Evolutionary conservation across 768 basidiomycete species (phyloP).

Genomic region (Tulasnella sp.): DNA sequence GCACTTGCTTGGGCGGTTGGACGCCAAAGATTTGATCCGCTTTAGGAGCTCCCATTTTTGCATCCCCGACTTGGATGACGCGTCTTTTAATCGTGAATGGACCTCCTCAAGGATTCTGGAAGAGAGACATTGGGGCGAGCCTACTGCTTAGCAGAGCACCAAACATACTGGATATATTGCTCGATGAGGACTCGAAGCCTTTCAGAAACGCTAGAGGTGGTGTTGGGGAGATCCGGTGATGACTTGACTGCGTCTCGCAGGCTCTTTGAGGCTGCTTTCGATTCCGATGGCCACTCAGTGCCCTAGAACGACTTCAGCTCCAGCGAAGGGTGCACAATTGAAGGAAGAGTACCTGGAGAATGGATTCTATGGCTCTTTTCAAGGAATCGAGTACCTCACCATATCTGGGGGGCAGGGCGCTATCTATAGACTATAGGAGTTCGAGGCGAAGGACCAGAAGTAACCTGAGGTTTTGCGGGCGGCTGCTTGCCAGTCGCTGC

Average conservation of each 20-base stretch:
- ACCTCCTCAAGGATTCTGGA: background rate
- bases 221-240: background rate
- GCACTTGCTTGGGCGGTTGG: too few relatives aligned
- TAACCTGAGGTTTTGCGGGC: too few relatives aligned
- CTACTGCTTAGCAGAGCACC: background rate
- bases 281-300: background rate
- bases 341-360: too few relatives aligned
- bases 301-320: background rate
- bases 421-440: too few relatives aligned
- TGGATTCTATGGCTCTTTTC: too few relatives aligned
- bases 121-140: background rate
- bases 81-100: background rate
- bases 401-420: too few relatives aligned
- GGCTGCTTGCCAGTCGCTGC: too few relatives aligned
- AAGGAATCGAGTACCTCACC: too few relatives aligned
- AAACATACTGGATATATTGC: background rate
- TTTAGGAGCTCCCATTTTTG: too few relatives aligned
- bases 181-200: background rate
- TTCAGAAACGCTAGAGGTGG: background rate
- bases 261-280: background rate
- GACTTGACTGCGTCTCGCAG: background rate
- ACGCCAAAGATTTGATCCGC: too few relatives aligned
- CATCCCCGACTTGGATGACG: background rate
- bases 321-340: too few relatives aligned
- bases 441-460: too few relatives aligned